These are phyloP conservation scores for Hysterium pulicare DNA, from an alignment of 2,329 filamentous ascomycete genomes.

Conservation along the genomic window DNA sequence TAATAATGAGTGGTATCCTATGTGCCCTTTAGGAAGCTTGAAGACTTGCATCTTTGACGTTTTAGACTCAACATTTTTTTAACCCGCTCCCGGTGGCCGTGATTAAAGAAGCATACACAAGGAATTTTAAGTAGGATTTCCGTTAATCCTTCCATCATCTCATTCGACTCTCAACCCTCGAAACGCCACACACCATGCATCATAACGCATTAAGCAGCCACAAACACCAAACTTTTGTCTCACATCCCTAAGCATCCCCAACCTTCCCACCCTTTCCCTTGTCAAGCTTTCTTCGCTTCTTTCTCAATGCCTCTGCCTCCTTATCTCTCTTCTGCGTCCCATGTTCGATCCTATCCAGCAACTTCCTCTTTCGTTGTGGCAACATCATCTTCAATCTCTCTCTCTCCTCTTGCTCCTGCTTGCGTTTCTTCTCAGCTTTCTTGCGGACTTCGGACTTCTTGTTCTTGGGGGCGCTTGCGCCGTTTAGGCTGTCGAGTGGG, in stretches of 20 bases:
- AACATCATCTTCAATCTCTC: constrained; percentile 98
- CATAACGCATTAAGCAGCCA: too few relatives aligned
- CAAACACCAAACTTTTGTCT: too few relatives aligned
- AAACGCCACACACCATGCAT: too few relatives aligned
- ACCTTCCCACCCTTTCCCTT: constrained; percentile 40
- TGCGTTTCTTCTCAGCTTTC: constrained; percentile 57
- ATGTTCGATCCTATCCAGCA: constrained; percentile 96
- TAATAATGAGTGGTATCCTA: too few relatives aligned
- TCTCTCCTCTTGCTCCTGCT: constrained; percentile 76
- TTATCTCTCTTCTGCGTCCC: constrained; percentile 90
- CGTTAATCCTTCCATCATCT: too few relatives aligned
- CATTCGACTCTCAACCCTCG: too few relatives aligned
- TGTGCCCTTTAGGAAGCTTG: too few relatives aligned
- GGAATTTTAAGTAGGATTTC: too few relatives aligned
- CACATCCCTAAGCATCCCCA: background rate
- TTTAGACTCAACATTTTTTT: too few relatives aligned
- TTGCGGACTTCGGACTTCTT: constrained; percentile 70
- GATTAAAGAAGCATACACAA: too few relatives aligned
- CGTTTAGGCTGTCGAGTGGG: constrained; percentile 31
- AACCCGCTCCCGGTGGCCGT: too few relatives aligned
- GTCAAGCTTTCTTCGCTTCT: constrained; percentile 89
- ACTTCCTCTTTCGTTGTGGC: constrained; percentile 94
- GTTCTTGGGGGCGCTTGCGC: constrained; percentile 30
- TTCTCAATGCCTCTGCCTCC: constrained; percentile 80
- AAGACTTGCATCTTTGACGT: too few relatives aligned